Evolutionary conservation across 257 asterid species (phyloP).

Genomic region (Solanum dulcamara): DNA sequence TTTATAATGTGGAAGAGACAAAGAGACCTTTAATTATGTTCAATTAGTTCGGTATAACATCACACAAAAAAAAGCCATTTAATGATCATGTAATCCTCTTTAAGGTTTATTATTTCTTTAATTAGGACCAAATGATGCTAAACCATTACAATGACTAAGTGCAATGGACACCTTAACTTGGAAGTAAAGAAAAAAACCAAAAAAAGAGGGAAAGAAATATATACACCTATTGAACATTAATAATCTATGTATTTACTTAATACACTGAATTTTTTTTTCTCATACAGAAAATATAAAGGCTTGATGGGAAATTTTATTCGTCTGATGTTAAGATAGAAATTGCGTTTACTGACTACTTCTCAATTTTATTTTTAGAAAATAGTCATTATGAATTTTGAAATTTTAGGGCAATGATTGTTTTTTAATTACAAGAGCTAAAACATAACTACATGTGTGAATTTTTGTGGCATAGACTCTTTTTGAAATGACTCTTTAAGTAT

Average conservation of each 20-base stretch:
- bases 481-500: too few species aligned
- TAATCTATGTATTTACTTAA: neutral
- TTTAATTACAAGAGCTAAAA: neutral
- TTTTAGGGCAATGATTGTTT: neutral
- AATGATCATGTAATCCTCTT: neutral
- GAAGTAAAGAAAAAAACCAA: neutral
- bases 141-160: neutral
- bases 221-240: neutral
- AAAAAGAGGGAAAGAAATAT: neutral
- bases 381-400: neutral
- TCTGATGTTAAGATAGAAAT: neutral
- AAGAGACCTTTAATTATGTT: neutral
- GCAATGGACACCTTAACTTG: neutral
- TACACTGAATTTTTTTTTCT: neutral
- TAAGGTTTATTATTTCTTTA: neutral
- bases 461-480: too few species aligned
- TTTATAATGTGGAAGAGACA: neutral
- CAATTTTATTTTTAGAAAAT: neutral
- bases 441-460: neutral
- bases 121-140: neutral
- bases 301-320: neutral
- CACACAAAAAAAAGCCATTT: neutral
- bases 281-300: neutral
- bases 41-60: neutral
- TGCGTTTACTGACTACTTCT: neutral